Evolutionary conservation across 2,329 filamentous ascomycete species (phyloP).

Genomic region (Mycosphaerella sp.): DNA sequence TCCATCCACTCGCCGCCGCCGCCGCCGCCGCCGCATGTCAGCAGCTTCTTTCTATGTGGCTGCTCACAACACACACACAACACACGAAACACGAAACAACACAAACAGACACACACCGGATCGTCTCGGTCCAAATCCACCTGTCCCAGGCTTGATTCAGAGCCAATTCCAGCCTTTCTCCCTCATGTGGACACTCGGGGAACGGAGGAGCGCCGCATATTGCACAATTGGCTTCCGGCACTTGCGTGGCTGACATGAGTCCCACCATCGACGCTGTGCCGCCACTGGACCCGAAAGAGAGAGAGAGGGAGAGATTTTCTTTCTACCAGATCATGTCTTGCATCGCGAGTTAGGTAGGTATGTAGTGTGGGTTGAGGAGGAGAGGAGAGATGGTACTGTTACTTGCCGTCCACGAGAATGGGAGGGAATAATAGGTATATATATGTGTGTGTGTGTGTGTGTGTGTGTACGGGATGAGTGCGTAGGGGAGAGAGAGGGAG

Average conservation of each 20-base stretch:
- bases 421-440: not conserved
- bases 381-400: not conserved
- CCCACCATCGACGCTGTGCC: slow-evolving; percentile 18
- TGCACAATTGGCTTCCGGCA: slow-evolving; percentile 32
- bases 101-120: slow-evolving; percentile 26
- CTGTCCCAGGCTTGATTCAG: slow-evolving; percentile 30
- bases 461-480: not conserved
- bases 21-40: too few species aligned
- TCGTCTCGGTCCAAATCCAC: slow-evolving; percentile 26
- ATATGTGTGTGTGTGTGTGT: too few species aligned
- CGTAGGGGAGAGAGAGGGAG: too few species aligned
- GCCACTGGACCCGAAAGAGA: too few species aligned
- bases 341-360: not conserved
- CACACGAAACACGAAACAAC: not conserved
- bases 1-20: too few species aligned
- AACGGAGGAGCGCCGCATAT: slow-evolving; percentile 32
- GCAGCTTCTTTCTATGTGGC: too few species aligned
- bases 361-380: not conserved
- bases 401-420: slow-evolving; percentile 6
- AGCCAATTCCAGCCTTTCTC: slow-evolving; percentile 30
- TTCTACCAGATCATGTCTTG: slow-evolving; percentile 5
- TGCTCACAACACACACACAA: not conserved
- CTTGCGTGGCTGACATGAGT: slow-evolving; percentile 16
- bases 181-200: slow-evolving; percentile 33
- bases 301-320: too few species aligned